Evolutionary conservation across 148 eudicot species (phyloP).

Genomic region (Cornus kousa): DNA sequence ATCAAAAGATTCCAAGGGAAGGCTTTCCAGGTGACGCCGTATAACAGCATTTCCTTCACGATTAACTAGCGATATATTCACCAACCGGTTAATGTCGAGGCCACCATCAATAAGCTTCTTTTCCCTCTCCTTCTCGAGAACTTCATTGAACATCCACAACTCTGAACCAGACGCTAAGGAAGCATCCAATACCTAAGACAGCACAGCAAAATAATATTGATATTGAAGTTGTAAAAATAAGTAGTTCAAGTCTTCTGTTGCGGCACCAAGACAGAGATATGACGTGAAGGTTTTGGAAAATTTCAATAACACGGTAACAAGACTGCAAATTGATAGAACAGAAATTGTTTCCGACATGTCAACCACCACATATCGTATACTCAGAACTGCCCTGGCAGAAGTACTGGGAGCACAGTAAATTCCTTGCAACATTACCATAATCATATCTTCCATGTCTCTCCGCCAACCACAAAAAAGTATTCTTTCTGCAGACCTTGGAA

Average conservation of each 20-base stretch:
- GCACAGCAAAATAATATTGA: conserved; percentile 1
- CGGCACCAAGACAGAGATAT: conserved; percentile 4
- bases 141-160: conserved; percentile 67
- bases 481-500: conserved; percentile 45
- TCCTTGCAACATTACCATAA: conserved; percentile 43
- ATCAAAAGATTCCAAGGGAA: conserved; percentile 56
- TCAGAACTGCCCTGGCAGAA: conserved; percentile 10
- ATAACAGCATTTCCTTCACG: conserved; percentile 69
- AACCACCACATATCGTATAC: conserved; percentile 20
- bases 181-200: conserved; percentile 56
- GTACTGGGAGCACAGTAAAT: conserved; percentile 20
- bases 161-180: conserved; percentile 53
- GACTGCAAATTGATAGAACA: neutral
- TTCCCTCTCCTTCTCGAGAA: conserved; percentile 48
- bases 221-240: neutral
- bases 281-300: neutral
- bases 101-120: conserved; percentile 63
- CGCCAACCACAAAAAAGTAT: conserved; percentile 69
- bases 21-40: conserved; percentile 59
- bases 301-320: conserved; percentile 1
- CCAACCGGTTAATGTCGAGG: conserved; percentile 39
- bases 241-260: conserved; percentile 8
- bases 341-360: conserved; percentile 10
- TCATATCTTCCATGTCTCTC: conserved; percentile 65
- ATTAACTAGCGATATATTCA: conserved; percentile 40